Percentiles rank a stretch among this genome's conserved stretches.
phyloP scores from a whole-genome alignment of 345 rosid genomes.

The Carallia pectinifolia region DNA sequence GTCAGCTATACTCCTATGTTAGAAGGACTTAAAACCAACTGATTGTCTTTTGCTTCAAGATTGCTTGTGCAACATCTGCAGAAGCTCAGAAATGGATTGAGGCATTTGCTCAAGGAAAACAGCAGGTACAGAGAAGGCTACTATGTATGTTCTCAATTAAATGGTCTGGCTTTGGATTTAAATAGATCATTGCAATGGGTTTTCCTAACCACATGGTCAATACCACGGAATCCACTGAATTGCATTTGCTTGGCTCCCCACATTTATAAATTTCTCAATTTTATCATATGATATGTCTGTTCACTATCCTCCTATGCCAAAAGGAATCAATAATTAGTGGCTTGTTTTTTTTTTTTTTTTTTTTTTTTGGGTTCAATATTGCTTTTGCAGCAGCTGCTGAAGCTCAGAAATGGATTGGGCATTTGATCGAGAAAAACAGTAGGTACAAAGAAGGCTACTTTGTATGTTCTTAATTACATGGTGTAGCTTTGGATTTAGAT shows the following conservation, averaged over 20 bases:
- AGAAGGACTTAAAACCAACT: too few species aligned
- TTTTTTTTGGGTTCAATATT: conserved; percentile 46
- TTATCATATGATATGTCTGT: background rate
- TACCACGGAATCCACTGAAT: too few species aligned
- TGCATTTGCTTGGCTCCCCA: background rate
- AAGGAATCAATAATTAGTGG: conserved; percentile 12
- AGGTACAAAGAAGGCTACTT: conserved; percentile 44
- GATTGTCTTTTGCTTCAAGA: too few species aligned
- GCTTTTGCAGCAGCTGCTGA: conserved; percentile 93
- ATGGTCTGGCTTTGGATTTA: background rate
- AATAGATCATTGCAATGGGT: background rate
- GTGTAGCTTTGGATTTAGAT: background rate
- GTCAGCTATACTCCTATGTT: too few species aligned
- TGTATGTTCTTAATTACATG: conserved; percentile 4
- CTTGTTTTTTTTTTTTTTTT: conserved; percentile 13
- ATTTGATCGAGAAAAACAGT: conserved; percentile 90
- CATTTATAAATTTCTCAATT: background rate
- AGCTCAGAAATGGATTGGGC: conserved; percentile 85
- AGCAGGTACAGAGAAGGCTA: conserved; percentile 58
- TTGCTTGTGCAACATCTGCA: conserved; percentile 49
- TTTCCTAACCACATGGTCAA: too few species aligned
- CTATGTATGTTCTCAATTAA: conserved; percentile 14
- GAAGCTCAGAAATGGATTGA: conserved; percentile 87
- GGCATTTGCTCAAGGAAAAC: conserved; percentile 92
- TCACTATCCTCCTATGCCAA: background rate